A percentile compares a stretch with the other conserved stretches of the same genome.
Evolutionary conservation across 2,329 filamentous ascomycete species (phyloP).

Genomic region (Penicillium sp.): DNA sequence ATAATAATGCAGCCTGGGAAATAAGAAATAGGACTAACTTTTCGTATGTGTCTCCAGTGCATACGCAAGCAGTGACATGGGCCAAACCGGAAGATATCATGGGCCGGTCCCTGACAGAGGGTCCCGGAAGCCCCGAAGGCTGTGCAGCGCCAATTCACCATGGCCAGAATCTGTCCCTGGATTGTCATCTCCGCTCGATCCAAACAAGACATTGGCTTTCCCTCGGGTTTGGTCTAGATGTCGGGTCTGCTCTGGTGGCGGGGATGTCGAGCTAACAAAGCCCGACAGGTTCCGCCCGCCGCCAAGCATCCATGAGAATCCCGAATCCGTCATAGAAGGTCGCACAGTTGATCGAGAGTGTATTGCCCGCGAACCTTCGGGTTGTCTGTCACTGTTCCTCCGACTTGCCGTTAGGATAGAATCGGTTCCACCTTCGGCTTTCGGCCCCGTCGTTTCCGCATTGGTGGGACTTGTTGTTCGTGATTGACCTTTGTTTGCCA

Average conservation of each 20-base stretch:
- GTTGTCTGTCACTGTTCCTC: conserved; percentile 7
- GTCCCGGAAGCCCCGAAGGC: conserved; percentile 32
- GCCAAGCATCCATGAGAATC: conserved; percentile 53
- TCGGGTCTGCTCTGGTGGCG: conserved; percentile 44
- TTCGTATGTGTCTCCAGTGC: not conserved
- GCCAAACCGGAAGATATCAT: conserved; percentile 1
- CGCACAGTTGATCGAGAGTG: conserved; percentile 30
- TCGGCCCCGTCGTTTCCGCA: conserved; percentile 11
- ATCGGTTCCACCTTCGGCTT: conserved; percentile 10
- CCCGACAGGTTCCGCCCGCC: conserved; percentile 44
- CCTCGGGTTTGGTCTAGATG: conserved; percentile 30
- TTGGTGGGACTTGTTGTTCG: not conserved
- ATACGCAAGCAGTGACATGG: not conserved
- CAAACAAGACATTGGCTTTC: conserved; percentile 36
- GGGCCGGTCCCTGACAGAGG: conserved; percentile 17
- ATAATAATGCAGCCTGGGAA: not conserved
- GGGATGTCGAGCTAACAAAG: conserved; percentile 47
- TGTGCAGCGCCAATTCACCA: conserved; percentile 42
- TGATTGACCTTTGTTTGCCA: conserved; percentile 8
- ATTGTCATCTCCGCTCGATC: conserved; percentile 32
- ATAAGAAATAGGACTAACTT: not conserved
- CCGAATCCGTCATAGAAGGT: conserved; percentile 46
- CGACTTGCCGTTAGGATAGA: conserved; percentile 5
- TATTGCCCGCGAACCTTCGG: conserved; percentile 19
- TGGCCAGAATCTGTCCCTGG: conserved; percentile 31